These are phyloP conservation scores for Ambrosiella beaveri DNA, from an alignment of 2,329 filamentous ascomycete species.

Conservation along the genomic window DNA sequence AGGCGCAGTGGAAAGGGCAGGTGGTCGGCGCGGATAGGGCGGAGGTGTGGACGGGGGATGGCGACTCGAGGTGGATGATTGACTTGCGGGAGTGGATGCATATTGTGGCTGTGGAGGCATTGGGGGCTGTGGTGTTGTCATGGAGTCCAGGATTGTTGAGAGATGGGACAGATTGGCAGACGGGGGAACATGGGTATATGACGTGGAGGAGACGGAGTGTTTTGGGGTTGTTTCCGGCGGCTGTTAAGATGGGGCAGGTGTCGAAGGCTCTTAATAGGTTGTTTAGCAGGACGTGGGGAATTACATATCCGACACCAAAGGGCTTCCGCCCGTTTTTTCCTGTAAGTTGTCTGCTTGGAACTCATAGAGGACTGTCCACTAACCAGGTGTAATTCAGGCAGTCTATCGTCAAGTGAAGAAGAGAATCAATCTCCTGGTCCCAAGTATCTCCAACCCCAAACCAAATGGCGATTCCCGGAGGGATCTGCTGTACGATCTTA, in stretches of 20 bases:
- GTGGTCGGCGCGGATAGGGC: constrained; percentile 1
- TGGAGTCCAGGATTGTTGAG: constrained; percentile 34
- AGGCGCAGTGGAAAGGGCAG: not conserved
- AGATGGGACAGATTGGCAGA: constrained; percentile 27
- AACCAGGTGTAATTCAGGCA: constrained; percentile 5
- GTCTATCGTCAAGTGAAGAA: constrained; percentile 13
- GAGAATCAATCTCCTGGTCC: constrained; percentile 5
- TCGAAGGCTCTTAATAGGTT: constrained; percentile 21
- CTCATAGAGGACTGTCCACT: not conserved
- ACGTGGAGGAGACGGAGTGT: constrained; percentile 36
- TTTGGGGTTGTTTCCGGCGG: constrained; percentile 32
- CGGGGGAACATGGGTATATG: constrained; percentile 30
- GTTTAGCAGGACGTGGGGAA: constrained; percentile 27
- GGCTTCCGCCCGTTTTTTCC: constrained; percentile 32
- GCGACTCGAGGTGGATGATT: constrained; percentile 17
- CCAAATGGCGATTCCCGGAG: constrained; percentile 18
- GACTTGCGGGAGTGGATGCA: constrained; percentile 40
- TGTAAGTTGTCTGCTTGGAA: constrained; percentile 18
- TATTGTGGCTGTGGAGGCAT: constrained; percentile 34
- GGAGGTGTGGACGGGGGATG: too few species aligned
- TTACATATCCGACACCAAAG: constrained; percentile 27
- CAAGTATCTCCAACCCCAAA: constrained; percentile 16
- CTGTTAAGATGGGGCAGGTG: constrained; percentile 21
- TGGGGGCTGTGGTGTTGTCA: constrained; percentile 31
- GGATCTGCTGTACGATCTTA: constrained; percentile 30